Evolutionary conservation across 108 stramenopile genomes (phyloP).

Genomic region (Parietichytrium sp.): DNA sequence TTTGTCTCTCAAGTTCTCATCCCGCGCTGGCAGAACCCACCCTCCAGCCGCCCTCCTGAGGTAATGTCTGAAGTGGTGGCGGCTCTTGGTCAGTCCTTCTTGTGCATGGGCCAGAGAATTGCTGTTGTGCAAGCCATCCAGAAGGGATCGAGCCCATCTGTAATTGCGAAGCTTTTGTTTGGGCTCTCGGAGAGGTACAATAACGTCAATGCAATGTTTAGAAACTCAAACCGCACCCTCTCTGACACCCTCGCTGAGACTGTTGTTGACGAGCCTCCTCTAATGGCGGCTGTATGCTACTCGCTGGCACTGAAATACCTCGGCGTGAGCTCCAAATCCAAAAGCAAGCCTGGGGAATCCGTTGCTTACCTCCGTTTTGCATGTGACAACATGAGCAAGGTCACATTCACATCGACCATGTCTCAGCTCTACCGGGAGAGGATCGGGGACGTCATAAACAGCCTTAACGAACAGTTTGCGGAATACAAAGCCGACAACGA

Average conservation of each 20-base stretch:
- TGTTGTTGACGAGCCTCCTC: slow-evolving; percentile 11
- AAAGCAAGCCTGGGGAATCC: slow-evolving; percentile 6
- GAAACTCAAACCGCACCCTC: no score
- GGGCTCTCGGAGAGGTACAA: slow-evolving; percentile 13
- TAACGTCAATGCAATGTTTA: no score
- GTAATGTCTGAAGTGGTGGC: slow-evolving; percentile 4
- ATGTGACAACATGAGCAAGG: background rate
- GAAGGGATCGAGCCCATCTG: slow-evolving; percentile 4
- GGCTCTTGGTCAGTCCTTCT: background rate
- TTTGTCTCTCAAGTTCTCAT: background rate
- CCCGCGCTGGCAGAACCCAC: slow-evolving; percentile 32
- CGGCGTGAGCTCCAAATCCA: background rate
- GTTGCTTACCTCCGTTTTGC: background rate
- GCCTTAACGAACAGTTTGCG: background rate
- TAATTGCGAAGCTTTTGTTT: background rate
- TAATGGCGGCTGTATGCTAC: background rate
- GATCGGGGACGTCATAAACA: background rate
- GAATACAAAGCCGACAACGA: slow-evolving; percentile 9
- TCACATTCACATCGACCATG: slow-evolving; percentile 6
- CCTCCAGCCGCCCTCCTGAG: background rate
- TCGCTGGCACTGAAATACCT: slow-evolving; percentile 7
- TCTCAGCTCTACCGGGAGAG: background rate
- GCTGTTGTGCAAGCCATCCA: slow-evolving; percentile 8
- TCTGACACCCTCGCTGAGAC: slow-evolving; percentile 7
- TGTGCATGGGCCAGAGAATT: slow-evolving; percentile 33